Evolutionary conservation across 768 basidiomycete species (phyloP), one percentile per base, ranked within the genome.

Genomic region (Suillus clintonianus): DNA sequence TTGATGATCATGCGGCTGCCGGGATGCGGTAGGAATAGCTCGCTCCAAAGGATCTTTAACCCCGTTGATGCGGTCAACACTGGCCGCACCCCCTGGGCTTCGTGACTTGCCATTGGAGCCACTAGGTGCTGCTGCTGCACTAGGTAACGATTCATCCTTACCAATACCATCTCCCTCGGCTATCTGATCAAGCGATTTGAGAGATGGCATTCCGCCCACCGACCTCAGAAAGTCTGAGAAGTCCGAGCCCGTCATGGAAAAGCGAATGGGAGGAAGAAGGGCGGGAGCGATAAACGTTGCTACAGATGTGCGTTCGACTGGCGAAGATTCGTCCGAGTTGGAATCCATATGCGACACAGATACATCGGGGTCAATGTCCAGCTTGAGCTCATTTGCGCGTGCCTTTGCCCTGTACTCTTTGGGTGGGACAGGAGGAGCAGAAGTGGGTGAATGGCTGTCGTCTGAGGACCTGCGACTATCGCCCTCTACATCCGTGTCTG

Each of bases 251-350:
- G 87, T 90, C 78, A 97, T 83, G 17, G 95, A 96, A 74, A 97
- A 90, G n/a, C 92, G 87, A 70, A 97, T 95, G 0, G 93, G 93
- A 3, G 94, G 94, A 30, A 57, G 56, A 34, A 95, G 80, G 4
- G 93, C 91, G 43, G 95, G 94, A 0, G 92, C 91, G 56, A 94
- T 92, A 73, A 90, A 91, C 22, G 93, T 93, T 7, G 90, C 81
- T 69, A 84, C 85, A 9, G 89, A 88, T 13, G 84, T 86, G 48
- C 82, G 84, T 71, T 91, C 86, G 36, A 91, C 85, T 0, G 87
- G 85, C 2, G 86, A 85, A 13, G 85, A 85, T 67, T 90, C 89
- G 24, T 85, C 83, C 3, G 80, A 82, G 57, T 74, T 75, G 55
- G 60, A 61, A 58, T 82, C 81, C 13, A 70, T 61, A 36, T 81